Percentiles rank a stretch among this genome's conserved stretches.
These are phyloP conservation scores for Auricularia sp. DNA, from an alignment of 768 basidiomycete genomes.

Conservation along the genomic window DNA sequence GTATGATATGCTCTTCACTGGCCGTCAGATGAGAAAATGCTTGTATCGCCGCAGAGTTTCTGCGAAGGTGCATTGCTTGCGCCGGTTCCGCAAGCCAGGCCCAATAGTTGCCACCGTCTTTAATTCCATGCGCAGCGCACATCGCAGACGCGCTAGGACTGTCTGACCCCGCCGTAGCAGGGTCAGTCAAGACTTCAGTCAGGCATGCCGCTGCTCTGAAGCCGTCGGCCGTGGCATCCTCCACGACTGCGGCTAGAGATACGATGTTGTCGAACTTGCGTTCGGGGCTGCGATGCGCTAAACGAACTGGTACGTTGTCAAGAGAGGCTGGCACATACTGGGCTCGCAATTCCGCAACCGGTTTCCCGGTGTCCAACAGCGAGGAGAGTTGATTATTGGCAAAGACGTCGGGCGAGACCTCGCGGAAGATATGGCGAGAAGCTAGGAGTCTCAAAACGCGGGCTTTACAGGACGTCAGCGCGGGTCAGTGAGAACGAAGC, in stretches of 20 bases:
- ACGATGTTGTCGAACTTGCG: slow-evolving; percentile 16
- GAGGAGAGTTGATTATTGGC: slow-evolving; percentile 19
- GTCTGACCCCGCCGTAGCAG: slow-evolving; percentile 13
- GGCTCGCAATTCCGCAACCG: background rate
- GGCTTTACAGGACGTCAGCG: slow-evolving; percentile 7
- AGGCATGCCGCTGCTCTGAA: slow-evolving; percentile 15
- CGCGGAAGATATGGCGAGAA: slow-evolving; percentile 22
- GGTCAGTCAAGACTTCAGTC: slow-evolving; percentile 14
- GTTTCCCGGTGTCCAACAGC: slow-evolving; percentile 14
- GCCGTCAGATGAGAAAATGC: too few relatives aligned
- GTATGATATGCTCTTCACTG: too few relatives aligned
- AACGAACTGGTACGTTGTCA: too few relatives aligned
- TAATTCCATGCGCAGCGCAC: slow-evolving; percentile 17
- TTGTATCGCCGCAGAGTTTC: too few relatives aligned
- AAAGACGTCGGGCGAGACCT: slow-evolving; percentile 23
- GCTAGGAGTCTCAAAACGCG: slow-evolving; percentile 23
- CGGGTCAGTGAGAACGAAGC: background rate
- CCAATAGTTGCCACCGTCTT: slow-evolving; percentile 19
- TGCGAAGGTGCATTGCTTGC: too few relatives aligned
- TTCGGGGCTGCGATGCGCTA: background rate
- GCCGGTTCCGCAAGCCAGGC: too few relatives aligned
- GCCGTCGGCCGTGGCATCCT: slow-evolving; percentile 15
- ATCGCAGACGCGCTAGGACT: slow-evolving; percentile 19
- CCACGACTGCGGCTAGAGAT: slow-evolving; percentile 13
- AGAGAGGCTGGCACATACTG: background rate